Conservation (phyloP, 139 green algal species). For the Yamagishiella unicocca region DNA sequence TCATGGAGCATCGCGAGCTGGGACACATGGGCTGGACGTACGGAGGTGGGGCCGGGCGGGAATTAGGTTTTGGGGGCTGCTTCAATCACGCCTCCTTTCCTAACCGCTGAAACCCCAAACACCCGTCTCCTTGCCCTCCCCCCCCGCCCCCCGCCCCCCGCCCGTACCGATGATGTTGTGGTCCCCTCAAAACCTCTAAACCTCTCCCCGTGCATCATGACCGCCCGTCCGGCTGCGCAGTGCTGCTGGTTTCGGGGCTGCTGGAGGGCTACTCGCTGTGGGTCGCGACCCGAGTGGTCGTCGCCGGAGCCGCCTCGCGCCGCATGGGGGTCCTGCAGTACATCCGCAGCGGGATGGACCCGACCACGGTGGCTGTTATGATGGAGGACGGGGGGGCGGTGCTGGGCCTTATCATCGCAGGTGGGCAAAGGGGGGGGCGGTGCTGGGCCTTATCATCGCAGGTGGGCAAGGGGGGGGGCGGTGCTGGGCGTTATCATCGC, state of each 20-base stretch:
- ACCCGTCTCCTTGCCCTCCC: background rate
- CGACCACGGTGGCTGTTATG: slow-evolving; percentile 91
- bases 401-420: slow-evolving; percentile 77
- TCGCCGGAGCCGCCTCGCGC: slow-evolving; percentile 57
- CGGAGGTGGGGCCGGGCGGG: slow-evolving; percentile 38
- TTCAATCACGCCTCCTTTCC: too few relatives aligned
- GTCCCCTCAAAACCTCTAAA: background rate
- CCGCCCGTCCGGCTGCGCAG: too few relatives aligned
- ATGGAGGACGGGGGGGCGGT: slow-evolving; percentile 92
- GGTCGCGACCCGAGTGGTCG: slow-evolving; percentile 79
- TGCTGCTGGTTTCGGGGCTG: slow-evolving; percentile 80
- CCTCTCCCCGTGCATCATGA: background rate
- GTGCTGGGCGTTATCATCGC: slow-evolving; percentile 49
- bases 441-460: slow-evolving; percentile 50
- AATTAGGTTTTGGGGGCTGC: background rate
- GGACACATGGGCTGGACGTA: slow-evolving; percentile 57
- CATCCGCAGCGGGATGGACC: slow-evolving; percentile 78
- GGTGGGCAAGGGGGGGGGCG: background rate
- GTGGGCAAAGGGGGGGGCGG: slow-evolving; percentile 46
- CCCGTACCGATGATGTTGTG: background rate
- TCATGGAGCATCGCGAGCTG: slow-evolving; percentile 64
- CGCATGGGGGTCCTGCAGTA: slow-evolving; percentile 66
- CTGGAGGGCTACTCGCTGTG: slow-evolving; percentile 87
- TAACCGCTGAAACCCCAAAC: too few relatives aligned
- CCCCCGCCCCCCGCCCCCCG: background rate